Evolutionary conservation across 331 rosid genomes (phyloP).

Genomic region (Rhamnella rubrinervis): DNA sequence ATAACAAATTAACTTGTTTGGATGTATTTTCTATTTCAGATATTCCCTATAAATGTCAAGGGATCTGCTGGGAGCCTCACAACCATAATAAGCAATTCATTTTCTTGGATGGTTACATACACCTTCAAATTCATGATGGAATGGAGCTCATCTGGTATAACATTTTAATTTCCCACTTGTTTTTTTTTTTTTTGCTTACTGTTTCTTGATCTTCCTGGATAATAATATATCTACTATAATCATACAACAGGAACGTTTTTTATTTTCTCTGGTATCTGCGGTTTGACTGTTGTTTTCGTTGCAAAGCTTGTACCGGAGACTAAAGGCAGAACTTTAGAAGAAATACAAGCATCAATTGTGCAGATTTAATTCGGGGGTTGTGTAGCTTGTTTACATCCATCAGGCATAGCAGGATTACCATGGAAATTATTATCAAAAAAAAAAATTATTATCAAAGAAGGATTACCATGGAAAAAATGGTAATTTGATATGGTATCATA

Average conservation of each 20-base stretch:
- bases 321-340: constrained; percentile 29
- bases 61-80: constrained; percentile 28
- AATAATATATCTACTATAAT: neutral
- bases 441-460: too few species aligned
- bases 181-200: neutral
- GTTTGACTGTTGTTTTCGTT: constrained; percentile 9
- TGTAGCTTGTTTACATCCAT: constrained; percentile 21
- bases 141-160: constrained; percentile 26
- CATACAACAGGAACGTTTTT: constrained; percentile 30
- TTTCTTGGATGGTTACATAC: constrained; percentile 12
- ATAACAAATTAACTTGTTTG: neutral
- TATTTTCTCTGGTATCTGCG: constrained; percentile 18
- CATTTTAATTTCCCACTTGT: too few species aligned
- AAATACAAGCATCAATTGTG: constrained; percentile 32
- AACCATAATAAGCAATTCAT: neutral
- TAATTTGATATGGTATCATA: too few species aligned
- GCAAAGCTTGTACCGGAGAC: constrained; percentile 38
- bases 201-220: neutral
- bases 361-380: constrained; percentile 11
- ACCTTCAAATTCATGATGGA: constrained; percentile 20
- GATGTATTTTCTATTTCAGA: constrained; percentile 5
- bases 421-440: too few species aligned
- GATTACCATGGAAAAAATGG: too few species aligned
- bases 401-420: neutral
- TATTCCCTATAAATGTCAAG: constrained; percentile 21